Evolutionary conservation across 2,329 filamentous ascomycete species (phyloP).

Genomic region (Trichophyton equinum): DNA sequence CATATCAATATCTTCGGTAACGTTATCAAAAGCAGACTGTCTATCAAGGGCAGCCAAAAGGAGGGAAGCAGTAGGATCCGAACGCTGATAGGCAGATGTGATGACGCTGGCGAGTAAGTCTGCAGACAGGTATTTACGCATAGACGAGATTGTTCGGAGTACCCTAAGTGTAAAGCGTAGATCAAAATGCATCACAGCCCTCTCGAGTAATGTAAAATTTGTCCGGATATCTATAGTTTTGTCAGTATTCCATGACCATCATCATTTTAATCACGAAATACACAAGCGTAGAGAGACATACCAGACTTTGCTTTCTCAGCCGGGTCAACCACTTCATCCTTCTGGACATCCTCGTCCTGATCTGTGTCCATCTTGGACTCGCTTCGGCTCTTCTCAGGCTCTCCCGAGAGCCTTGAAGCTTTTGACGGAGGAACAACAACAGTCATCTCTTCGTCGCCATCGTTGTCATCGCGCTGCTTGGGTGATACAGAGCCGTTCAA

Average conservation of each 20-base stretch:
- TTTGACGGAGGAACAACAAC: slow-evolving; percentile 67
- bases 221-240: slow-evolving; percentile 66
- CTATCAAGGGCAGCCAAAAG: slow-evolving; percentile 59
- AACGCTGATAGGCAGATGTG: slow-evolving; percentile 62
- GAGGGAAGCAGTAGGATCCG: slow-evolving; percentile 54
- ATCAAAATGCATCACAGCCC: slow-evolving; percentile 86
- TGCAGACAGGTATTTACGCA: slow-evolving; percentile 78
- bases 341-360: slow-evolving; percentile 28
- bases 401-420: slow-evolving; percentile 45
- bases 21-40: slow-evolving; percentile 51
- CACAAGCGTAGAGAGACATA: slow-evolving; percentile 17
- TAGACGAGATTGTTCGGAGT: slow-evolving; percentile 84
- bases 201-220: slow-evolving; percentile 84
- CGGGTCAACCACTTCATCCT: slow-evolving; percentile 34
- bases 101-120: slow-evolving; percentile 73
- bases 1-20: slow-evolving; percentile 51
- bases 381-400: slow-evolving; percentile 50
- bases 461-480: slow-evolving; percentile 43
- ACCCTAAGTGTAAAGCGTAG: slow-evolving; percentile 88
- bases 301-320: slow-evolving; percentile 40
- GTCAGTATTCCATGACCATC: background rate
- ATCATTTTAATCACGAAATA: background rate
- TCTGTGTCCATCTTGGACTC: slow-evolving; percentile 59
- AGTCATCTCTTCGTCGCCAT: slow-evolving; percentile 66
- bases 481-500: slow-evolving; percentile 38